These are phyloP conservation scores for Talaromyces sp. DNA, from an alignment of 2,329 filamentous ascomycete genomes.

Conservation along the genomic window DNA sequence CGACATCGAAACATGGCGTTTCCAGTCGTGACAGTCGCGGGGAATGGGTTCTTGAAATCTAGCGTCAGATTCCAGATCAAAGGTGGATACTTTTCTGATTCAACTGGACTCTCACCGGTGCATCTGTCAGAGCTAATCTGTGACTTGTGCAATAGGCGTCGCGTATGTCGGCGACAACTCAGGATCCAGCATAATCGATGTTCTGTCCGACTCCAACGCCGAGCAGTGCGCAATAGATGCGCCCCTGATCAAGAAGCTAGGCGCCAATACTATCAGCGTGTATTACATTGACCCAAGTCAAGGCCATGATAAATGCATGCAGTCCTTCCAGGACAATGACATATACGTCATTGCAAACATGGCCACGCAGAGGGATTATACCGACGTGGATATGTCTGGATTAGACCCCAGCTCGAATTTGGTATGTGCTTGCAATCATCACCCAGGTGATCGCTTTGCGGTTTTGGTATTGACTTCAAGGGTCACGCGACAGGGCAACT, in stretches of 20 bases:
- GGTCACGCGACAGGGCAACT: background rate
- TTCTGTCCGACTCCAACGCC: background rate
- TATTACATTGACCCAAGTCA: conserved; percentile 27
- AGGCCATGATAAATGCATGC: conserved; percentile 77
- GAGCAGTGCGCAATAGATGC: background rate
- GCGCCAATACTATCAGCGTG: conserved; percentile 33
- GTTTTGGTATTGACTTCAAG: background rate
- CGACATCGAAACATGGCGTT: background rate
- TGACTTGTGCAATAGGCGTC: background rate
- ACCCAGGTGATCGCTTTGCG: background rate
- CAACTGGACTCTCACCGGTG: background rate
- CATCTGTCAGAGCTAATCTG: too few species aligned
- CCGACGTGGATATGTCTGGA: background rate
- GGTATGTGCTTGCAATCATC: background rate
- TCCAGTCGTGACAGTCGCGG: background rate
- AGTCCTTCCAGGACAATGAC: conserved; percentile 69
- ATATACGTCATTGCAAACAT: conserved; percentile 84
- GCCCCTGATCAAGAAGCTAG: background rate
- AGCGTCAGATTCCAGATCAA: background rate
- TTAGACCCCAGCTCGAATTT: background rate
- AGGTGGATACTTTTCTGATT: background rate
- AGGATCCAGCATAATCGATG: background rate
- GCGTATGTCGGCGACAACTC: background rate
- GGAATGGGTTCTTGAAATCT: background rate
- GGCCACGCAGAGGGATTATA: conserved; percentile 60